Conservation (phyloP, 1,284 basidiomycete species). For the Gomphus sp. region DNA sequence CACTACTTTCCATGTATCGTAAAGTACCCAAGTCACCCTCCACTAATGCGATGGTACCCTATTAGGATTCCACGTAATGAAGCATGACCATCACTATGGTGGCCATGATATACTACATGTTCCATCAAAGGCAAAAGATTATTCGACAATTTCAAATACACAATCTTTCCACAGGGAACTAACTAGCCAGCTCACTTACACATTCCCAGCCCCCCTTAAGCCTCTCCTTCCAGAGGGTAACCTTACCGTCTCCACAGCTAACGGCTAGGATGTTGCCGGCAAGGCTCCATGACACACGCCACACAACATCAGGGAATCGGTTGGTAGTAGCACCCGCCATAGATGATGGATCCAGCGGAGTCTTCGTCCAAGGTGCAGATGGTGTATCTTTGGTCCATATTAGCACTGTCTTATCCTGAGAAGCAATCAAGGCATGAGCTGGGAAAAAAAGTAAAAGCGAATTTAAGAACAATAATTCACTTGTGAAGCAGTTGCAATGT, state of each 20-base stretch:
- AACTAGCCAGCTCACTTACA: conserved; percentile 87
- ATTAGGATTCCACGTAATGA: too few species aligned
- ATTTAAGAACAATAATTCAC: conserved; percentile 26
- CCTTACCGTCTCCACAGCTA: conserved; percentile 96
- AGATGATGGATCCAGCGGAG: conserved; percentile 70
- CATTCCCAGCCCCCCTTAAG: conserved; percentile 93
- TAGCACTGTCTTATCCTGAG: conserved; percentile 80
- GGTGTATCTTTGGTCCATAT: conserved; percentile 90
- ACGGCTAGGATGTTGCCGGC: conserved; percentile 96
- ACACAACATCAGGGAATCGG: conserved; percentile 92
- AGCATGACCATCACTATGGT: too few species aligned
- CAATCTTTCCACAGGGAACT: conserved; percentile 14
- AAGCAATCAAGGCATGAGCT: background rate
- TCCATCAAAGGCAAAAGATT: background rate
- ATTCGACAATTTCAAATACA: background rate
- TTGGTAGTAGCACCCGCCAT: conserved; percentile 40
- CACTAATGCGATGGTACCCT: too few species aligned
- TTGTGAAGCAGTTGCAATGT: conserved; percentile 94
- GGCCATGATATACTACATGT: background rate
- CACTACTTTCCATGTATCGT: too few species aligned
- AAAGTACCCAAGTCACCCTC: too few species aligned
- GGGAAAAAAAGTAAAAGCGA: background rate
- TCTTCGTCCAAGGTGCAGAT: conserved; percentile 78
- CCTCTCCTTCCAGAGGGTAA: conserved; percentile 98
- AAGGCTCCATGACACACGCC: conserved; percentile 96